These are phyloP conservation scores for Nitzschia inconspicua DNA, from an alignment of 108 stramenopile genomes.

Conservation along the genomic window DNA sequence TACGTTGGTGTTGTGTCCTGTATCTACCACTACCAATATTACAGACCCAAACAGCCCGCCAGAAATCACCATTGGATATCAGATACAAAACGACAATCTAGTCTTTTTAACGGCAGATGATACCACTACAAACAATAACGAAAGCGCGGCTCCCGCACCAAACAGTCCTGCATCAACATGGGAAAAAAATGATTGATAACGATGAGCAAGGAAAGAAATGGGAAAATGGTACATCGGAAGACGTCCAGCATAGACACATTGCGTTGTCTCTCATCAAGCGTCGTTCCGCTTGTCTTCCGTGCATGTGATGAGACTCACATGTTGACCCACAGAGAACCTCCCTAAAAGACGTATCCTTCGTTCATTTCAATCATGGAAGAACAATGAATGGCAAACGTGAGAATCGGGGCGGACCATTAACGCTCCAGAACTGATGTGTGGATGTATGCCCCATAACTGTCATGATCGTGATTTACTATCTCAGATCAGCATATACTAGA, in stretches of 20 bases:
- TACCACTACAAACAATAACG: not conserved
- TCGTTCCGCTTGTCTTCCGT: no score
- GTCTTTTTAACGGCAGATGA: conserved; percentile 40
- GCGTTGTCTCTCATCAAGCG: not conserved
- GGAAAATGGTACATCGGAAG: conserved; percentile 10
- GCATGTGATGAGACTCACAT: not conserved
- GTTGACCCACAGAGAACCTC: no score
- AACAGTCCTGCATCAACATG: conserved; percentile 32
- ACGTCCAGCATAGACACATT: not conserved
- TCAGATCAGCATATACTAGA: no score
- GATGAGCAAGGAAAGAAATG: no score
- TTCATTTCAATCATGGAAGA: no score
- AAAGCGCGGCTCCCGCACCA: conserved; percentile 19
- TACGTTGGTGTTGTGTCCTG: conserved; percentile 44
- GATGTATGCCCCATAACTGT: no score
- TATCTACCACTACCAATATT: not conserved
- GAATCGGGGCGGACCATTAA: no score
- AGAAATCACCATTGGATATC: conserved; percentile 35
- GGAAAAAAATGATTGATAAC: no score
- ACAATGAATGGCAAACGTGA: no score
- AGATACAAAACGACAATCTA: conserved; percentile 78
- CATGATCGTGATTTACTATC: no score
- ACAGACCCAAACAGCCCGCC: not conserved
- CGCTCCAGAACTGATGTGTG: no score
- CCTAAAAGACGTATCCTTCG: no score